Percentiles rank a stretch among this genome's conserved stretches.
Evolutionary conservation across 345 rosid genomes (phyloP).

Genomic region (Ricinus communis): DNA sequence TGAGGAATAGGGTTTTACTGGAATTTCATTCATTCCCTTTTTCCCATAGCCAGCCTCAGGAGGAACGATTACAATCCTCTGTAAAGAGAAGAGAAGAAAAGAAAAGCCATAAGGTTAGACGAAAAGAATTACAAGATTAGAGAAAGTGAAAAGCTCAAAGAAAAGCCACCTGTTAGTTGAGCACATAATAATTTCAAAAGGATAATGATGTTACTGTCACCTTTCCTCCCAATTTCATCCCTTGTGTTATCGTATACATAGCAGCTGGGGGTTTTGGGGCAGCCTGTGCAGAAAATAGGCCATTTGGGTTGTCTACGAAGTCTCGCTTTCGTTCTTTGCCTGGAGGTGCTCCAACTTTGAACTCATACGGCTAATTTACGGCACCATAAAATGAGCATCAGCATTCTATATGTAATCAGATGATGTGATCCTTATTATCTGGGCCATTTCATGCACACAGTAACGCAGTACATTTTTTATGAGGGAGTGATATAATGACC

Average conservation of each 20-base stretch:
- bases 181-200: background rate
- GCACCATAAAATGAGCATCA: constrained; percentile 4
- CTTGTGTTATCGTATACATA: constrained; percentile 69
- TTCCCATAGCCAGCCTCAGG: constrained; percentile 82
- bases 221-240: constrained; percentile 95
- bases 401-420: too few relatives aligned
- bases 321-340: constrained; percentile 90
- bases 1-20: constrained; percentile 40
- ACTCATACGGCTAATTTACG: constrained; percentile 69
- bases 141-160: background rate
- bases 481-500: constrained; percentile 33
- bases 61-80: constrained; percentile 88
- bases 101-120: background rate
- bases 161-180: background rate
- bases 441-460: too few relatives aligned
- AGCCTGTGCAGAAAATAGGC: constrained; percentile 92
- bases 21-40: constrained; percentile 91
- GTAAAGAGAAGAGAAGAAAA: constrained; percentile 19
- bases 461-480: background rate
- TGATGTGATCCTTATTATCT: too few relatives aligned
- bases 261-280: constrained; percentile 98
- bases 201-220: constrained; percentile 33
- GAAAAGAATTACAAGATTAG: background rate
- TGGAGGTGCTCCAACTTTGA: constrained; percentile 79
- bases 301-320: constrained; percentile 87